Base-by-base conservation (phyloP, 2,329 filamentous ascomycete genomes). In the Didymella keratinophila region DNA sequence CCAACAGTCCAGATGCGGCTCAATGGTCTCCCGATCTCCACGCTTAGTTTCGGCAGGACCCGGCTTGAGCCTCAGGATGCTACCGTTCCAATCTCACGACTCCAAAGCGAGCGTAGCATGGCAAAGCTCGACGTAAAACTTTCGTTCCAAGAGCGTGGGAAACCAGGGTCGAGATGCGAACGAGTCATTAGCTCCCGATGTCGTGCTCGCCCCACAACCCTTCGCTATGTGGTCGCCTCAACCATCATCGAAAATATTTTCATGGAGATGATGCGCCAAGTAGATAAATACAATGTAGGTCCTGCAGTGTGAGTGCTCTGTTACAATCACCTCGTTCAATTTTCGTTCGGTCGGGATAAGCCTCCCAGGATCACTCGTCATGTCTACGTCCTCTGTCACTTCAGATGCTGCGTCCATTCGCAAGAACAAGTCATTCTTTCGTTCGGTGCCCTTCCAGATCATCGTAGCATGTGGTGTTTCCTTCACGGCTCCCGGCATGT, bases 401-500 rank as follows among this genome's bases (percentile, higher is more conserved):
- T 53, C 56, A 53, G 49, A 58, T 48, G 44, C 50, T 27, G 64
- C 56, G 57, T 61, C 65, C 5, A 50, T 65, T 47, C 60, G 48
- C 61, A 68, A 47, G 52, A 50, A 28, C 48, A 56, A 66, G 34
- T 71, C 69, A 6, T 66, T 71, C 42, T 70, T 71, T 43, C 71
- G 71, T 16, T 75, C 72, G 6, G 70, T 75, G 0, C 71, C 71
- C 18, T 75, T 75, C 54, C 68, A 74, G 47, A 75, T 75, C 46
- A 11, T 72, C 52, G 65, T 75, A 7, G 72, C 71, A 66, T 73
- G 72, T 56, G 71, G 70, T 30, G 72, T 75, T 16, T 72, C 70
- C 6, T 75, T 75, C 50, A 74, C 71, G 2, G 71, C 71, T 6
- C 72, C 72, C 9, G 72, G 72, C 12, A 75, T 75, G 71, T 75